These are phyloP conservation scores for Suillus clintonianus DNA, from an alignment of 768 basidiomycete genomes.

Conservation along the genomic window DNA sequence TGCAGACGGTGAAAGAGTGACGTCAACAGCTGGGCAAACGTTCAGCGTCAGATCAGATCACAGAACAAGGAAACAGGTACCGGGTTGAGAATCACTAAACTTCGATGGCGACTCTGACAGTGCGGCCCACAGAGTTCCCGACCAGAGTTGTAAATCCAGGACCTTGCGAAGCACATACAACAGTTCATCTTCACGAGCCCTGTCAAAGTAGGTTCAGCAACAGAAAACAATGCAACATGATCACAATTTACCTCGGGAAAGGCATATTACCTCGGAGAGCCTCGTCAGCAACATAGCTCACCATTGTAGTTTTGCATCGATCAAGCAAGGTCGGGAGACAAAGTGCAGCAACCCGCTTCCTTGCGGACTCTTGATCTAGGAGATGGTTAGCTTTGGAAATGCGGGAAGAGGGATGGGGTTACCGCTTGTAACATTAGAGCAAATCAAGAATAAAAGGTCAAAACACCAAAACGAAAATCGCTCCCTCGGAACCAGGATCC, in stretches of 20 bases:
- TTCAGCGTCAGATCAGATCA: neutral
- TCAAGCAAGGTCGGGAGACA: slow-evolving; percentile 71
- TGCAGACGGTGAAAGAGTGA: slow-evolving; percentile 46
- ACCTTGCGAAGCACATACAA: slow-evolving; percentile 82
- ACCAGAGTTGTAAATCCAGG: slow-evolving; percentile 69
- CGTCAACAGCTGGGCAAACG: slow-evolving; percentile 38
- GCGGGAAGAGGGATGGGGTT: slow-evolving; percentile 7
- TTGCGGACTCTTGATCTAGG: slow-evolving; percentile 59
- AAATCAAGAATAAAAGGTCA: slow-evolving; percentile 81
- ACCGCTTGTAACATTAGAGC: slow-evolving; percentile 68
- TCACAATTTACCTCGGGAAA: slow-evolving; percentile 66
- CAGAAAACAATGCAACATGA: neutral
- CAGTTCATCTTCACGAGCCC: slow-evolving; percentile 87
- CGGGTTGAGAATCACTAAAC: slow-evolving; percentile 55
- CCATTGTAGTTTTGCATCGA: slow-evolving; percentile 70
- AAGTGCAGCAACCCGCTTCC: slow-evolving; percentile 72
- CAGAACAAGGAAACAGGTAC: slow-evolving; percentile 37
- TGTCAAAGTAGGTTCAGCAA: slow-evolving; percentile 27
- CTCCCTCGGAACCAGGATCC: slow-evolving; percentile 66
- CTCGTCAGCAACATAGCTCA: slow-evolving; percentile 82
- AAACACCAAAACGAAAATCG: slow-evolving; percentile 94
- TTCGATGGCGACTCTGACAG: slow-evolving; percentile 64
- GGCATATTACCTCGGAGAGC: slow-evolving; percentile 84
- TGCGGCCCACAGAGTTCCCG: slow-evolving; percentile 77
- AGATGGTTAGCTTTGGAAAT: neutral